A percentile compares a stretch with the other conserved stretches of the same genome.
Evolutionary conservation across 2,329 filamentous ascomycete genomes (phyloP).

Genomic region (Aaosphaeria pasadenensis): DNA sequence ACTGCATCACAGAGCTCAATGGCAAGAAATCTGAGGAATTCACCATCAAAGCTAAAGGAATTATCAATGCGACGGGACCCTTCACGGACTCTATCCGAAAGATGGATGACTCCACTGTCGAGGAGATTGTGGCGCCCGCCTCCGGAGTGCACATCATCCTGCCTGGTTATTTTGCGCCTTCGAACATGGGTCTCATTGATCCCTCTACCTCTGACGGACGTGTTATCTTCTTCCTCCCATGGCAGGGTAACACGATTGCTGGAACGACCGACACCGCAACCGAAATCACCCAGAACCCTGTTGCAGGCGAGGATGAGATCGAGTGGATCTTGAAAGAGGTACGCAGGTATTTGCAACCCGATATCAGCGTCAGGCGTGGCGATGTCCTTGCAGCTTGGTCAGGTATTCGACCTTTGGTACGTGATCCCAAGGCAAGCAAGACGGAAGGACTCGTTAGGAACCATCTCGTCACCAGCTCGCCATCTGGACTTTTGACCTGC

Average conservation of each 20-base stretch:
- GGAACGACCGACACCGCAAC: conserved; percentile 82
- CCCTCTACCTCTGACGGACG: conserved; percentile 82
- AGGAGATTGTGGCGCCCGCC: conserved; percentile 80
- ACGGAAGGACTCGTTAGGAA: conserved; percentile 86
- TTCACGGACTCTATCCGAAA: conserved; percentile 84
- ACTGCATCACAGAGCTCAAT: conserved; percentile 65
- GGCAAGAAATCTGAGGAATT: conserved; percentile 63
- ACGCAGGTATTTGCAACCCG: conserved; percentile 74
- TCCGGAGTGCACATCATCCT: conserved; percentile 85
- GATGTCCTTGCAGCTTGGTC: conserved; percentile 92
- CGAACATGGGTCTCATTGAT: conserved; percentile 85
- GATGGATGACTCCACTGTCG: conserved; percentile 70
- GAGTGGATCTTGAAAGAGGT: conserved; percentile 86
- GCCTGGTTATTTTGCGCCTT: conserved; percentile 80
- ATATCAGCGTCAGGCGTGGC: conserved; percentile 79
- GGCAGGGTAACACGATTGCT: conserved; percentile 90
- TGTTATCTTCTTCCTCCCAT: conserved; percentile 90
- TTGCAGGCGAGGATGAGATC: conserved; percentile 80
- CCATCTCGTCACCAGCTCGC: conserved; percentile 77
- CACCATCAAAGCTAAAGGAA: conserved; percentile 70
- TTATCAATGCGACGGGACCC: conserved; percentile 86
- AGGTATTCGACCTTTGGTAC: conserved; percentile 80
- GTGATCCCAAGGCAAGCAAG: conserved; percentile 80
- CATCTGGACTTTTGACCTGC: conserved; percentile 77
- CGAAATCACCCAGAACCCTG: conserved; percentile 67